Evolutionary conservation across 2,329 filamentous ascomycete species (phyloP).

Genomic region (Curvularia eragrostidis): DNA sequence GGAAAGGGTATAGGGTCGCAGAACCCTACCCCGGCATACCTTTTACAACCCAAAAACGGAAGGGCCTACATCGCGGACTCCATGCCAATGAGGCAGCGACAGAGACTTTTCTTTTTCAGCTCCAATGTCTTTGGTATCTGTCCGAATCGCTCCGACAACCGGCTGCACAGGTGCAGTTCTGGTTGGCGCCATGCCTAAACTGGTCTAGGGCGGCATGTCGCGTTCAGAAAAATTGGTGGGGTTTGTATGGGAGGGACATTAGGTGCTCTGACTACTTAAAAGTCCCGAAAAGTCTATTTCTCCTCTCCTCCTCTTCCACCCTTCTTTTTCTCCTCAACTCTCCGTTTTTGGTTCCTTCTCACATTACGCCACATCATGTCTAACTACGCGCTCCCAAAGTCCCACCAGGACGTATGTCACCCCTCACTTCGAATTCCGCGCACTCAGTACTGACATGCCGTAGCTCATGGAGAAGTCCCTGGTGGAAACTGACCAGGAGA

Average conservation of each 20-base stretch:
- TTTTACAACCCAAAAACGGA: constrained; percentile 9
- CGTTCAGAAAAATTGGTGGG: constrained; percentile 39
- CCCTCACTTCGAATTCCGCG: constrained; percentile 27
- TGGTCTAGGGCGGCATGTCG: constrained; percentile 28
- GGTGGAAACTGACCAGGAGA: constrained; percentile 88
- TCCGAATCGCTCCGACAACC: constrained; percentile 33
- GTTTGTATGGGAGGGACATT: constrained; percentile 8
- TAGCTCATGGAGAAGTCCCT: constrained; percentile 97
- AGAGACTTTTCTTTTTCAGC: not conserved
- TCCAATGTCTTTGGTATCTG: not conserved
- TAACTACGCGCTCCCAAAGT: constrained; percentile 69
- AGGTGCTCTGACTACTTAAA: constrained; percentile 18
- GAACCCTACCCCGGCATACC: constrained; percentile 5
- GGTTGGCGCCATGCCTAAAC: constrained; percentile 24
- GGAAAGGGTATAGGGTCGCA: constrained; percentile 9
- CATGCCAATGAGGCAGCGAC: not conserved
- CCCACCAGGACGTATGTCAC: constrained; percentile 68
- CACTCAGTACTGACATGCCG: constrained; percentile 47
- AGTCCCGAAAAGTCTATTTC: constrained; percentile 5
- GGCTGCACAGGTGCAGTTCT: constrained; percentile 19
- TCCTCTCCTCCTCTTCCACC: constrained; percentile 1
- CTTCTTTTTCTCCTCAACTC: not conserved
- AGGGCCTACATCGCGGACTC: not conserved
- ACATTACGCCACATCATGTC: constrained; percentile 36
- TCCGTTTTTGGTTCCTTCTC: constrained; percentile 14